phyloP scores from a whole-genome alignment of 257 asterid genomes.

The Fraxinus cuspidata region DNA sequence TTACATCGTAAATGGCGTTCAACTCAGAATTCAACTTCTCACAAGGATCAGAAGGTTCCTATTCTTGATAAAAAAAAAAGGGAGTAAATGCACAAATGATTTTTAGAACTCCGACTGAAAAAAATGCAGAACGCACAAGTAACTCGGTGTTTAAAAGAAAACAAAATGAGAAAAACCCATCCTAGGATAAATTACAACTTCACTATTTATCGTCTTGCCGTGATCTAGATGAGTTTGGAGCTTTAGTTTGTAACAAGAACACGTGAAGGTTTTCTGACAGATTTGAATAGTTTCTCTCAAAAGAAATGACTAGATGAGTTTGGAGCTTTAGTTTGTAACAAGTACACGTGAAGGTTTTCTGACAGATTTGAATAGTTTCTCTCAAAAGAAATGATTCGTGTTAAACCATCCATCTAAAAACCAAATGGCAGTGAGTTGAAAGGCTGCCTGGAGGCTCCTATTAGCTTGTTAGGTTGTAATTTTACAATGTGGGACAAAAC shows the following conservation, averaged over 20 bases:
- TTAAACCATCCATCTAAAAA: not conserved
- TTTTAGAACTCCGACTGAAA: not conserved
- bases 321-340: not conserved
- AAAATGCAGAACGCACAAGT: too few species aligned
- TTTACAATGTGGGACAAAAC: not conserved
- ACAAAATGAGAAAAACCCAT: too few species aligned
- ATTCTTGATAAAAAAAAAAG: not conserved
- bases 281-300: not conserved
- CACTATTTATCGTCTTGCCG: not conserved
- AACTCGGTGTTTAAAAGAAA: too few species aligned
- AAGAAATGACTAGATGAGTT: not conserved
- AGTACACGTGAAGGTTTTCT: not conserved
- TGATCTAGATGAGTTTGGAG: not conserved
- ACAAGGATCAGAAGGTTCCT: constrained; percentile 16
- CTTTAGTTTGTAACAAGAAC: not conserved
- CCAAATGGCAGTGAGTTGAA: not conserved
- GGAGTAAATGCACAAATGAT: not conserved
- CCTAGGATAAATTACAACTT: not conserved
- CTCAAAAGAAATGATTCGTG: not conserved
- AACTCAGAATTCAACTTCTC: constrained; percentile 1
- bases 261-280: not conserved
- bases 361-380: not conserved
- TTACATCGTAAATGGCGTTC: not conserved
- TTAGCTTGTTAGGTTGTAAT: not conserved
- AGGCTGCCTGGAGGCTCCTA: not conserved